These are phyloP conservation scores for Rhodotorula sp. DNA, from an alignment of 1,284 basidiomycete genomes.

Conservation along the genomic window DNA sequence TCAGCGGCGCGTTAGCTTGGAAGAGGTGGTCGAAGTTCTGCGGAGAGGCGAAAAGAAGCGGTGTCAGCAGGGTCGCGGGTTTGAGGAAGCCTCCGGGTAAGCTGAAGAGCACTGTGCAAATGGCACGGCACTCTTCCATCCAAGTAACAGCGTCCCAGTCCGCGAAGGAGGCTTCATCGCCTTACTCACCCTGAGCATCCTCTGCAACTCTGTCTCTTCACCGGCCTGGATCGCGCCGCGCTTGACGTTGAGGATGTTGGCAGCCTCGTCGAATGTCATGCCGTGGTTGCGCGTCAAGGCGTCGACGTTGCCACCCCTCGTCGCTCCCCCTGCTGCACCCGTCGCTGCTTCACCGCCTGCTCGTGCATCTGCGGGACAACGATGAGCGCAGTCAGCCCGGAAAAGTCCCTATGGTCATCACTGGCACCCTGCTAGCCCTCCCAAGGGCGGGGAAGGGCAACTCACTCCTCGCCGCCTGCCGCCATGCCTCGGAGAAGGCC, in stretches of 20 bases:
- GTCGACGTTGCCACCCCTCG: constrained; percentile 59
- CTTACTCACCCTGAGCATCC: constrained; percentile 65
- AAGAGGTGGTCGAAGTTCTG: constrained; percentile 93
- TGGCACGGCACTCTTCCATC: neutral
- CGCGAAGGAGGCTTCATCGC: neutral
- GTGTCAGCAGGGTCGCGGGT: neutral
- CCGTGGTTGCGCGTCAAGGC: constrained; percentile 75
- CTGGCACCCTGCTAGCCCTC: too few species aligned
- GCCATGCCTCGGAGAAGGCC: constrained; percentile 84
- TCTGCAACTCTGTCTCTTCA: constrained; percentile 56
- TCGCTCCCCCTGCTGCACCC: constrained; percentile 41
- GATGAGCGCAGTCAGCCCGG: neutral
- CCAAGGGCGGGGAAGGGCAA: constrained; percentile 34
- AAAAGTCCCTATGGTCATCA: neutral
- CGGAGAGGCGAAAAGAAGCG: neutral
- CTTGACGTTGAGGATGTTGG: constrained; percentile 88
- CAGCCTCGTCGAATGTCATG: constrained; percentile 96
- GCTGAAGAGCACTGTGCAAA: neutral
- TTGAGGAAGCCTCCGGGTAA: too few species aligned
- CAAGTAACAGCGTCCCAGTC: neutral
- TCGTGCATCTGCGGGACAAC: constrained; percentile 23
- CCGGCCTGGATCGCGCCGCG: constrained; percentile 19
- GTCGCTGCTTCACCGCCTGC: constrained; percentile 56
- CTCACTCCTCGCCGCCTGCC: constrained; percentile 90
- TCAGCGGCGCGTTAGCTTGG: constrained; percentile 73